A percentile compares a stretch with the other conserved stretches of the same genome.
Conservation (phyloP, 495 filamentous ascomycete species). For the Aspergillus sclerotioniger region DNA sequence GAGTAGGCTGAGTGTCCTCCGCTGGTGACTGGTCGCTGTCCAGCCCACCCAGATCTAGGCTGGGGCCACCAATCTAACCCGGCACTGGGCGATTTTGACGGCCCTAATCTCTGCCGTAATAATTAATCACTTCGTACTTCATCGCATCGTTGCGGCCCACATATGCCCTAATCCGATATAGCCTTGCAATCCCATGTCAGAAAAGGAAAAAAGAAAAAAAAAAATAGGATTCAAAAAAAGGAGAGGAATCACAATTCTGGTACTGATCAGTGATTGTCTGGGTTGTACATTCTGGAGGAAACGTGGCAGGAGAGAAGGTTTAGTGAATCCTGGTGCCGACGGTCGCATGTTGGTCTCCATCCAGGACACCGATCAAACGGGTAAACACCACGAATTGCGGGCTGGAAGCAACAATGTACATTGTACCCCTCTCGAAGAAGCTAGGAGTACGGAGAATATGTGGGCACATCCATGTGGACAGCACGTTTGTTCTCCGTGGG, state of each 20-base stretch:
- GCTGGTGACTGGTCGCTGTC: not conserved
- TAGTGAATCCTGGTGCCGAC: not conserved
- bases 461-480: not conserved
- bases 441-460: not conserved
- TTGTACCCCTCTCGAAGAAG: not conserved
- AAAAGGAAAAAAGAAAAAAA: conserved; percentile 1
- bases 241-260: not conserved
- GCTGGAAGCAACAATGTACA: not conserved
- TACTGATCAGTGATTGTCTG: not conserved
- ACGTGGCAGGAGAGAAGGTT: not conserved
- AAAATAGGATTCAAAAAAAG: not conserved
- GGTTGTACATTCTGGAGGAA: not conserved
- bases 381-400: not conserved
- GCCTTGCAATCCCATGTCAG: not conserved
- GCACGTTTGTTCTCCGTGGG: not conserved
- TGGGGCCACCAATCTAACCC: not conserved
- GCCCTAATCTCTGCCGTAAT: conserved; percentile 1
- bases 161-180: not conserved
- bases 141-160: not conserved
- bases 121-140: not conserved
- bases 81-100: conserved; percentile 3
- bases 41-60: not conserved
- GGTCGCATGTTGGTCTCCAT: conserved; percentile 4
- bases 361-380: not conserved
- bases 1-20: conserved; percentile 2